Base-by-base conservation (phyloP, 2,329 filamentous ascomycete species). In the Stagonosporopsis tanaceti region DNA sequence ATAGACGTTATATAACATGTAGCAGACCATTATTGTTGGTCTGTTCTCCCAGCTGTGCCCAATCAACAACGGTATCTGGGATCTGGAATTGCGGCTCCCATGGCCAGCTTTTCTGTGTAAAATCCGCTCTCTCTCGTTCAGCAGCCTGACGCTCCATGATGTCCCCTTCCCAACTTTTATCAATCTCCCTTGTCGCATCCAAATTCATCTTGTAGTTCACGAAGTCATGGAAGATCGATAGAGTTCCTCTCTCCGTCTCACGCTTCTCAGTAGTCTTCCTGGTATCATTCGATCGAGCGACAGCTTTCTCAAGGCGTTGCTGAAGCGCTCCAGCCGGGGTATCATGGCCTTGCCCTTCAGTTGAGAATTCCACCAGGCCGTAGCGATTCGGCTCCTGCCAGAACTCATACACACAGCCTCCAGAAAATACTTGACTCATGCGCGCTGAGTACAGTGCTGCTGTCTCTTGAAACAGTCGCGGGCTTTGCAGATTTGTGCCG, bases 391-490 rank as follows among this genome's bases (percentile, higher is more conserved):
- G 0, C 11, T 25, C 17, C 40, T 63, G 37, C 51, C 51, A 61
- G 22, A 61, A 59, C 28, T 56, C 54, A 34, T 63, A 63, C 2
- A 24, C 61, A 14, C 54, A 61, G 20, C 61, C 58, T 40, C 58
- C 61, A n/a, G 58, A 63, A 34, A 63, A 59, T 20, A 61, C 40
- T 9, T 51, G 45, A 24, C 46, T 59, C 50, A 61, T 61, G 3
- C 6, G 28, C 22, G 45, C 46, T 4, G 55, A 63, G 46, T 61
- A 63, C 6, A 63, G 27, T 15, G 51, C 57, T 28, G 28, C 35
- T 32, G 60, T 60, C 35, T 60, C 60, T 42, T 58, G 46, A 22
- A 62, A 58, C 0, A 53, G 3, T 4, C 60, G 47, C 22, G 53
- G 53, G 0, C 39, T 14, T 11, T 28, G 44, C 27, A 45, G 30